Percentiles rank a stretch among this genome's conserved stretches.
These are phyloP conservation scores for Oenanthe sinensis DNA, from an alignment of 129 eudicot genomes.

Conservation along the genomic window DNA sequence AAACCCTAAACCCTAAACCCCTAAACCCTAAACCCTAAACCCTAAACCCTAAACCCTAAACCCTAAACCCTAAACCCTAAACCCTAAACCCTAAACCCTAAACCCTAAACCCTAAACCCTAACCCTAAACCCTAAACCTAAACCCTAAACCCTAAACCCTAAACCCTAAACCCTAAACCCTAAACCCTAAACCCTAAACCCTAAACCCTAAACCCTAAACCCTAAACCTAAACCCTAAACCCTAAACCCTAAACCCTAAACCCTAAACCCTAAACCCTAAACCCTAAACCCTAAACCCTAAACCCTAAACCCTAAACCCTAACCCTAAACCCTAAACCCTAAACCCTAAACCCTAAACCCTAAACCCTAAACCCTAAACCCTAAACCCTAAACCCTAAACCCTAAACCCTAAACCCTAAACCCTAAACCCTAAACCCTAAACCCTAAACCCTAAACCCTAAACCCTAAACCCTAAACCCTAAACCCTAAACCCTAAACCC, in stretches of 20 bases:
- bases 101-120: conserved; percentile 16
- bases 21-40: background rate
- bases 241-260: conserved; percentile 2
- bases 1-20: conserved; percentile 20
- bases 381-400: conserved; percentile 10
- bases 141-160: conserved; percentile 19
- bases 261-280: conserved; percentile 9
- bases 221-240: conserved; percentile 8
- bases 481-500: background rate
- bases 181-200: conserved; percentile 6
- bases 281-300: conserved; percentile 18
- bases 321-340: background rate
- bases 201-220: conserved; percentile 18
- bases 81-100: conserved; percentile 13
- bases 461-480: conserved; percentile 6
- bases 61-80: conserved; percentile 9
- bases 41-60: conserved; percentile 11
- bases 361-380: background rate
- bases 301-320: conserved; percentile 10
- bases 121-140: conserved; percentile 8
- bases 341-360: background rate
- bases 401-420: background rate
- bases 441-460: conserved; percentile 14
- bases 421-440: conserved; percentile 17
- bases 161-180: conserved; percentile 18